phyloP scores from a whole-genome alignment of 805 yeast genomes.

The Myxozyma mucilagina region DNA sequence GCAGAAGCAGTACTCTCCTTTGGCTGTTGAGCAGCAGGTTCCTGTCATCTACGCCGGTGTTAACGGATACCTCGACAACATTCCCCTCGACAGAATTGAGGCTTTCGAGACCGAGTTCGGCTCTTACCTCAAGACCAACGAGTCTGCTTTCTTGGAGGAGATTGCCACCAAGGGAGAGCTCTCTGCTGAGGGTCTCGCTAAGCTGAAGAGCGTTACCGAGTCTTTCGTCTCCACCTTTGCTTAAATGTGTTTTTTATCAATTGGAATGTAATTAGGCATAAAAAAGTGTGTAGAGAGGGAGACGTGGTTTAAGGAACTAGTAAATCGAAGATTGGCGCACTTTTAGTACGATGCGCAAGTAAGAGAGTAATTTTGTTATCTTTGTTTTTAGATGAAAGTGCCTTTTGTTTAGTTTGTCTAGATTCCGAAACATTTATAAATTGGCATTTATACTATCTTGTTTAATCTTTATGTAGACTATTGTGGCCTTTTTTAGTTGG shows the following conservation, averaged over 20 bases:
- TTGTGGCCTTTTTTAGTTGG: background rate
- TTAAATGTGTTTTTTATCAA: slow-evolving; percentile 16
- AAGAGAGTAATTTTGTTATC: background rate
- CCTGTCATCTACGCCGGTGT: slow-evolving; percentile 99
- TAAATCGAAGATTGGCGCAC: background rate
- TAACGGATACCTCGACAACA: slow-evolving; percentile 92
- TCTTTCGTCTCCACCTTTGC: slow-evolving; percentile 84
- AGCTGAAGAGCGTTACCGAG: slow-evolving; percentile 89
- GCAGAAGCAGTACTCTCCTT: slow-evolving; percentile 96
- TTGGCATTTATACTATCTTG: slow-evolving; percentile 7
- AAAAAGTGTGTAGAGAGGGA: slow-evolving; percentile 3
- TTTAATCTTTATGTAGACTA: background rate
- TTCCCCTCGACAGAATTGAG: slow-evolving; percentile 82
- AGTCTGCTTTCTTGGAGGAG: slow-evolving; percentile 76
- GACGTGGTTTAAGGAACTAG: background rate
- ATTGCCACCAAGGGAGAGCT: slow-evolving; percentile 89
- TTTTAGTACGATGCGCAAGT: background rate
- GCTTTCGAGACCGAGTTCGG: slow-evolving; percentile 92
- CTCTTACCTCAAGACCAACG: slow-evolving; percentile 88
- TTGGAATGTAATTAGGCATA: background rate
- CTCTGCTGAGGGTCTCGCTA: slow-evolving; percentile 79
- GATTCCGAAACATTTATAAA: background rate
- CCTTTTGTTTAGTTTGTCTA: background rate
- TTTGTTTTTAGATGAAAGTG: background rate
- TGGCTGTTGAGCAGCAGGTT: slow-evolving; percentile 98